Conservation (phyloP, 2,329 filamentous ascomycete species). For the Epichloe coenophiala region DNA sequence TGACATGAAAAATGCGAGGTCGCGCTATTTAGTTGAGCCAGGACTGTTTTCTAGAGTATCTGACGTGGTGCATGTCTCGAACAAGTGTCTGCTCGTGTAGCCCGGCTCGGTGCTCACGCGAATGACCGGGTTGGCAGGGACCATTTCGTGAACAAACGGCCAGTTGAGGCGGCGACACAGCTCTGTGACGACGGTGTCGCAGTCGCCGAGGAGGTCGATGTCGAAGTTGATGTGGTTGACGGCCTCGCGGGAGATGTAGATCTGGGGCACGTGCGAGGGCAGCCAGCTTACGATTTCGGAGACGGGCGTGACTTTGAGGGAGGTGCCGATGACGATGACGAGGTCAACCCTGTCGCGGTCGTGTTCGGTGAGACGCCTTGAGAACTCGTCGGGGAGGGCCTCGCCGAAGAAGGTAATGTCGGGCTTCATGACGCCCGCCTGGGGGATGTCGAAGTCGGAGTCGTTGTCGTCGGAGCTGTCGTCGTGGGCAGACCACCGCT, state of each 20-base stretch:
- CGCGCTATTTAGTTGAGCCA: not conserved
- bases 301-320: conserved; percentile 88
- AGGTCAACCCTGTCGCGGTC: conserved; percentile 74
- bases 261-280: conserved; percentile 69
- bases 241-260: conserved; percentile 77
- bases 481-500: conserved; percentile 23
- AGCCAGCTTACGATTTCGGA: conserved; percentile 78
- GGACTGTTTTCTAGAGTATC: not conserved
- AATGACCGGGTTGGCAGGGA: conserved; percentile 51
- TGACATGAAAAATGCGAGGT: too few relatives aligned
- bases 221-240: conserved; percentile 90
- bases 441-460: conserved; percentile 38
- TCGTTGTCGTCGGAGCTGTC: conserved; percentile 33
- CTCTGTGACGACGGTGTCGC: conserved; percentile 80
- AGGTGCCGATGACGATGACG: conserved; percentile 91
- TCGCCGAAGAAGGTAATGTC: conserved; percentile 99
- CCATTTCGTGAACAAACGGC: conserved; percentile 71
- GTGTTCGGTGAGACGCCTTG: conserved; percentile 62
- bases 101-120: conserved; percentile 31
- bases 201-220: conserved; percentile 90
- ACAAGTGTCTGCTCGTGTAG: conserved; percentile 23
- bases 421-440: conserved; percentile 79
- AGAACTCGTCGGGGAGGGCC: conserved; percentile 72
- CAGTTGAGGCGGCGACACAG: conserved; percentile 72
- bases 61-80: conserved; percentile 11